Conservation (phyloP, 208 protist species). For the Wallacemonas rigidus region DNA sequence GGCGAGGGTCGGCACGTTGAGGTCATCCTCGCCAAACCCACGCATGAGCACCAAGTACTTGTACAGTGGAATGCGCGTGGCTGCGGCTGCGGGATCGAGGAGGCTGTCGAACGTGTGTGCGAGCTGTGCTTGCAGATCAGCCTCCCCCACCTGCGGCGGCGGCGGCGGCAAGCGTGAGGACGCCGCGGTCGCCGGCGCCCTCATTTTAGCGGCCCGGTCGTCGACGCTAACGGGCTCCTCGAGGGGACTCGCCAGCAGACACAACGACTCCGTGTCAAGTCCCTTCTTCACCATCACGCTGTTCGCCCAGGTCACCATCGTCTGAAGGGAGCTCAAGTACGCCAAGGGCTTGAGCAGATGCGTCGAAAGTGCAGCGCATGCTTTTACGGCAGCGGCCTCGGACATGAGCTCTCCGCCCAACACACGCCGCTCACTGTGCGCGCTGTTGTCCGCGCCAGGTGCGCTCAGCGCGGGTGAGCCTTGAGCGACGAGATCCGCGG, state of each 20-base stretch:
- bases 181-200: background rate
- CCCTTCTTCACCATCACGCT: slow-evolving; percentile 2
- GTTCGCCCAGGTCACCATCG: slow-evolving; percentile 28
- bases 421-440: no score
- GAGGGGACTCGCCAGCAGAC: background rate
- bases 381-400: no score
- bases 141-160: background rate
- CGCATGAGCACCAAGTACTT: slow-evolving; percentile 69
- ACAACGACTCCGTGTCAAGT: slow-evolving; percentile 22
- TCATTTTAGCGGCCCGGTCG: background rate
- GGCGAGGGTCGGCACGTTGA: slow-evolving; percentile 27
- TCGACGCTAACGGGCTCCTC: background rate
- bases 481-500: no score
- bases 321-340: slow-evolving; percentile 13
- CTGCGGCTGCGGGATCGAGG: slow-evolving; percentile 4
- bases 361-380: no score
- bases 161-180: background rate
- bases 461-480: no score
- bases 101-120: slow-evolving; percentile 12
- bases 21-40: slow-evolving; percentile 28
- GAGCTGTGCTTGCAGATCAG: background rate
- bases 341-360: background rate
- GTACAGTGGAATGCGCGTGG: slow-evolving; percentile 47
- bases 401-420: no score
- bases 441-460: no score